These are phyloP conservation scores for Globisporangium abappressorium DNA, from an alignment of 352 stramenopile genomes.

Conservation along the genomic window DNA sequence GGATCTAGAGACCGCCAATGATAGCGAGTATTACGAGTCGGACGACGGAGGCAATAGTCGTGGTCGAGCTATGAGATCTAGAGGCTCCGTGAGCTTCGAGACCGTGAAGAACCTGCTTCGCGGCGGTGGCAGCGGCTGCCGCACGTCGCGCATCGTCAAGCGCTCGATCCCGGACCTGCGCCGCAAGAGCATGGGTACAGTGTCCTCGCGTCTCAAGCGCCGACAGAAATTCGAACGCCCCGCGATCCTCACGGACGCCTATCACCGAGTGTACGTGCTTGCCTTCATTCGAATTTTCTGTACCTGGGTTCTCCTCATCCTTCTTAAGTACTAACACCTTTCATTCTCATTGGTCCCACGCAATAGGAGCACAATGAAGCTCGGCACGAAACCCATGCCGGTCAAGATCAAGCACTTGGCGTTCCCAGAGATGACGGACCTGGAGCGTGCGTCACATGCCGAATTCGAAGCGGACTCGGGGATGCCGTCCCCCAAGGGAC, in stretches of 20 bases:
- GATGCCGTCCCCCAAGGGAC: constrained; percentile 54
- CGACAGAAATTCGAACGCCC: constrained; percentile 62
- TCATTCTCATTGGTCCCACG: not conserved
- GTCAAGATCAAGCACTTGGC: constrained; percentile 43
- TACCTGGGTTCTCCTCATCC: not conserved
- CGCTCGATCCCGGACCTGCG: constrained; percentile 30
- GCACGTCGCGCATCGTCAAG: constrained; percentile 32
- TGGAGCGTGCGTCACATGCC: constrained; percentile 18
- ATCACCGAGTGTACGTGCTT: constrained; percentile 57
- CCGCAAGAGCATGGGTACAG: constrained; percentile 52
- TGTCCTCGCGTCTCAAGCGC: constrained; percentile 62
- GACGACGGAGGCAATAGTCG: not conserved
- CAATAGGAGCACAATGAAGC: constrained; percentile 67
- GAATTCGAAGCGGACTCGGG: constrained; percentile 37
- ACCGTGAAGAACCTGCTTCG: constrained; percentile 65
- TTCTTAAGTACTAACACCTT: not conserved
- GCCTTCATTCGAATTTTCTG: not conserved
- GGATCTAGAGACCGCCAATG: constrained; percentile 4
- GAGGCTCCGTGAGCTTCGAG: constrained; percentile 49
- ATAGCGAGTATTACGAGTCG: constrained; percentile 3
- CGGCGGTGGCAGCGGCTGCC: constrained; percentile 33
- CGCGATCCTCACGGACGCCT: constrained; percentile 66
- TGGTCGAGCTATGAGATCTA: constrained; percentile 14
- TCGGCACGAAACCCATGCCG: constrained; percentile 55
- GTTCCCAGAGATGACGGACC: constrained; percentile 35